Base-by-base conservation (phyloP, 495 filamentous ascomycete species). In the Daldinia bambusicola region DNA sequence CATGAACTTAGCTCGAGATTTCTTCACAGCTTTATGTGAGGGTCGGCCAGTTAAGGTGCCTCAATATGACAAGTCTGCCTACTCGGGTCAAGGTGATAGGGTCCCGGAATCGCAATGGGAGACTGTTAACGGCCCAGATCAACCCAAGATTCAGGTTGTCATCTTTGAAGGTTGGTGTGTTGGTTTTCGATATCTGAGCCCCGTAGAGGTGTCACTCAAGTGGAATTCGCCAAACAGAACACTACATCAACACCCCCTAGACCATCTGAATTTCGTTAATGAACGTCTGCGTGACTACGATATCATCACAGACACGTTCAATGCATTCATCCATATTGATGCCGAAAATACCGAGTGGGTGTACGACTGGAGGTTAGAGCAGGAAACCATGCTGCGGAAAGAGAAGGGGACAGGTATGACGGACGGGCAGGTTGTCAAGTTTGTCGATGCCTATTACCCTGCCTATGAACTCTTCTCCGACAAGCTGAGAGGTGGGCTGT, bases 161-260 rank as follows among this genome's bases (percentile, higher is more conserved):
- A 87, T 98, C 50, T 89, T 98, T 62, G 95, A 98, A 76, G 95
- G 95, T 14, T 98, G 95, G 95, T 88, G 92, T 79, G 90, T 97
- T 36, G 95, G 94, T 1, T 98, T 98, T 80, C 87, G 90, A 14
- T 72, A 89, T 4, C 84, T 94, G 57, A 74, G 81, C 60, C 82
- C 87, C 12, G 58, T 78, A 1, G 81, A 81, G n/a, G 66, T 95
- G 34, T 81, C 84, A 62, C 72, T 56, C 16, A 75, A 71, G 50
- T 93, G 90, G 89, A 79, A 85, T 53, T 74, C 69, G 22, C 85
- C 88, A 3, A 85, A 83, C 43, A 78, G 67, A 51, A 87, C 80
- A 65, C 79, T 81, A 48, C 88, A 87, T 38, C 80, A 83, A 68
- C 89, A 92, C 69, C 77, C 82, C 31, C 81, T 93, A 10, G 87